Conservation (phyloP, 1,284 basidiomycete species). For the Melampsora abietis-canadensis region DNA sequence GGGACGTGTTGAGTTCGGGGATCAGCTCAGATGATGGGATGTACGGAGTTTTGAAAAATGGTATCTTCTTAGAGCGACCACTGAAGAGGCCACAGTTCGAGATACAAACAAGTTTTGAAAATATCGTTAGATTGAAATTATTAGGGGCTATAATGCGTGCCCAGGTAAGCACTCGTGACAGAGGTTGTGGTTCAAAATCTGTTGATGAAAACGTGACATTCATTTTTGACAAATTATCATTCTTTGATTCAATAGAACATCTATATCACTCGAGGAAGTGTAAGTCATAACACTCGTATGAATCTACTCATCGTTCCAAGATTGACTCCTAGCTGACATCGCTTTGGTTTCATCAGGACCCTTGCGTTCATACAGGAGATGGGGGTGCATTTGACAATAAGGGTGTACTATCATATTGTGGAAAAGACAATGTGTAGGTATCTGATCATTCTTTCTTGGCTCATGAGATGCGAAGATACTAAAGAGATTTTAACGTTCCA, state of each 20-base stretch:
- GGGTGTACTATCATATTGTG: conserved; percentile 32
- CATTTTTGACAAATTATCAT: background rate
- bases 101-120: conserved; percentile 25
- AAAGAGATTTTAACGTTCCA: background rate
- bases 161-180: conserved; percentile 23
- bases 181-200: background rate
- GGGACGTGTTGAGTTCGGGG: conserved; percentile 16
- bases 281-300: background rate
- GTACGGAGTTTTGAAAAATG: conserved; percentile 39
- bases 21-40: conserved; percentile 40
- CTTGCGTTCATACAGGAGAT: conserved; percentile 21
- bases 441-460: background rate
- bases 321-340: background rate
- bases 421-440: conserved; percentile 28
- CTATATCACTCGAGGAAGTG: conserved; percentile 34
- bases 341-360: conserved; percentile 18
- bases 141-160: conserved; percentile 31
- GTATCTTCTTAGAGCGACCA: conserved; percentile 20
- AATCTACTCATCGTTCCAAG: background rate
- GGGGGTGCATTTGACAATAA: conserved; percentile 20
- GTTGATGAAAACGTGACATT: background rate
- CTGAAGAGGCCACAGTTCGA: conserved; percentile 24
- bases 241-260: conserved; percentile 14
- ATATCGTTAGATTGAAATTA: conserved; percentile 30
- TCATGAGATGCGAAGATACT: background rate